Base-by-base conservation (phyloP, 2,329 filamentous ascomycete genomes). In the Fusarium nanum region DNA sequence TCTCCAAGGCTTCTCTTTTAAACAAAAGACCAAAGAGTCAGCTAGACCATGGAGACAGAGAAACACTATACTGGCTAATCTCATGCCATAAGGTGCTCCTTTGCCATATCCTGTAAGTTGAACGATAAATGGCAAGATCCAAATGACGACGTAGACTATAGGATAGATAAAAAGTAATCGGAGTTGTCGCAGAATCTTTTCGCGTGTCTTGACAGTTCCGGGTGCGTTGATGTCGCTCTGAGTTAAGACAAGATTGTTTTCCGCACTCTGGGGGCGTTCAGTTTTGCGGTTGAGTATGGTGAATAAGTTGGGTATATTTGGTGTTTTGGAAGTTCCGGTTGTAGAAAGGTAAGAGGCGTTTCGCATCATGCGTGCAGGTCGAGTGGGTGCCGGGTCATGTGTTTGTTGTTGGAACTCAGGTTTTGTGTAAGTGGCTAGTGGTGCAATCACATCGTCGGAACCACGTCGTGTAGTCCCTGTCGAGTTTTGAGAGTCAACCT, bases 141-240 rank as follows among this genome's bases (percentile, higher is more conserved):
- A 95, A 70, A 93, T 87, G 7, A 88, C 78, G 22, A 92, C 83
- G 78, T 95, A 94, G 6, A 92, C 86, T 20, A 91, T 76, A 0
- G 92, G 92, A 76, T 95, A 95, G 49, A 93, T 88, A 79, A 94
- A 93, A 20, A 94, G 83, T 30, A 91, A 86, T 32, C 90, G 87
- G 4, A 94, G 84, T 74, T 94, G 91, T 12, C 89, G 86, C 46
- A 87, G 85, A 62, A 92, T 89, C 61, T 86, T 87, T 18, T 85
- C 81, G 14, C 88, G 85, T 11, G 85, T 77, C 47, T 78, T 75
- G 22, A 76, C 65, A 46, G 82, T 77, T 6, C 75, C 76, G 0
- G 75, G 72, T 5, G 73, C 59, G 53, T 76, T 73, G 13, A 76
- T 67, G 57, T 53, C 57, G 18, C 59, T 55, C 28, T 63, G 61